Evolutionary conservation across 2,329 filamentous ascomycete species (phyloP), one percentile per base, ranked within the genome.

Genomic region (Colletotrichum sp.): DNA sequence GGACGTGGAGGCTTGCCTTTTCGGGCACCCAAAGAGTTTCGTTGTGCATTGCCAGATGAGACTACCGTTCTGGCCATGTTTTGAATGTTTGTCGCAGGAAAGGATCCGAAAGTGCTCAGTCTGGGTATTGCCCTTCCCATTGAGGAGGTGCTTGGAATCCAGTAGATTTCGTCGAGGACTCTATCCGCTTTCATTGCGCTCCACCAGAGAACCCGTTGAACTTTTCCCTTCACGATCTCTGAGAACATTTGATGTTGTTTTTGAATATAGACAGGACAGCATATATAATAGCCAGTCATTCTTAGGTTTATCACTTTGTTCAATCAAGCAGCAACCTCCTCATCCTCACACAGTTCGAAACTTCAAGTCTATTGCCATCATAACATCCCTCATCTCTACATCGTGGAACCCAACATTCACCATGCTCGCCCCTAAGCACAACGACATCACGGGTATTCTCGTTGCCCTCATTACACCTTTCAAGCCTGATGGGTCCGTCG

Each of bases 401-500:
- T 44, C 39, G 39, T 44, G 18, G 39, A 44, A 44, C 9, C 18
- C 18, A 44, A 44, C 5, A 44, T 44, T 32, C 60, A 26, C 9
- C 28, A 32, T 63, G 44, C 18, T 26, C 34, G 15, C 16, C 21
- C 12, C 52, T n/a, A 52, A 52, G 44, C 44, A 52, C 44, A 52
- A 52, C 71, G 81, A 80, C 67, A 82, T 84, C 63, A 80, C 78
- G 55, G 88, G 88, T 77, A 88, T 89, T 76, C 83, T 89, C 77
- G 88, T 89, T 57, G 88, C 88, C 69, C 82, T 89, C 16, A 85
- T 87, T 79, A 89, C 88, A 24, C 87, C 87, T 5, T 89, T 86
- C 80, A 87, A 83, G 3, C 83, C 84, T 7, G 87, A 88, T 77
- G 81, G 79, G 26, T 78, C 80, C 30, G 86, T 89, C 74, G 87